Conservation (phyloP, 805 yeast species). For the Wickerhamiella occidentalis region DNA sequence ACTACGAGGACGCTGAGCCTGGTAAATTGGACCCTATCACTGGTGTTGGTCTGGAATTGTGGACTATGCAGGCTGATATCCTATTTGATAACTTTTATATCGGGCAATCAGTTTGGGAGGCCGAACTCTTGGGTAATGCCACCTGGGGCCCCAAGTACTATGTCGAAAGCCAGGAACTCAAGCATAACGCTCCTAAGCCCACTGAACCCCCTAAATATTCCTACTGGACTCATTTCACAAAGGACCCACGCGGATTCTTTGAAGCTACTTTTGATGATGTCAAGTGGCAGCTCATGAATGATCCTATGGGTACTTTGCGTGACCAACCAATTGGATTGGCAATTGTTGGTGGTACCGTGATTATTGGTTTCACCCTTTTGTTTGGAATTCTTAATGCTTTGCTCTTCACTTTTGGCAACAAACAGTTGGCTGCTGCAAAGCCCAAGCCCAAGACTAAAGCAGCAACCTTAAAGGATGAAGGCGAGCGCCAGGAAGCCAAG, state of each 20-base stretch:
- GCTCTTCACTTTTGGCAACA: constrained; percentile 14
- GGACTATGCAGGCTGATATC: constrained; percentile 71
- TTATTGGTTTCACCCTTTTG: constrained; percentile 20
- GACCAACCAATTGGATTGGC: constrained; percentile 29
- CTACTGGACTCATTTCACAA: constrained; percentile 23
- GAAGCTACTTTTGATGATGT: constrained; percentile 24
- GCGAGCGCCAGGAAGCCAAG: neutral
- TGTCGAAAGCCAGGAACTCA: constrained; percentile 24
- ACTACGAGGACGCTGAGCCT: constrained; percentile 45
- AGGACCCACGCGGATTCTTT: constrained; percentile 28
- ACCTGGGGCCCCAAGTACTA: constrained; percentile 41
- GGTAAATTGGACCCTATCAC: constrained; percentile 56
- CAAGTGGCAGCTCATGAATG: constrained; percentile 22
- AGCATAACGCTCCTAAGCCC: constrained; percentile 21
- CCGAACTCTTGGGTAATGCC: constrained; percentile 67
- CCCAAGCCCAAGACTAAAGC: constrained; percentile 8
- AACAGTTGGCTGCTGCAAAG: constrained; percentile 12
- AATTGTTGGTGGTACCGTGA: constrained; percentile 22
- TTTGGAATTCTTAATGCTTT: constrained; percentile 23
- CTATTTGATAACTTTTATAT: constrained; percentile 73
- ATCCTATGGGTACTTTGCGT: constrained; percentile 26
- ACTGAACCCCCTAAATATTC: constrained; percentile 14
- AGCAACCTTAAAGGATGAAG: neutral
- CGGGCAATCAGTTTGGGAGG: constrained; percentile 75
- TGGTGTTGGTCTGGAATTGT: constrained; percentile 76